Evolutionary conservation across 768 basidiomycete species (phyloP).

Genomic region (Cystobasidium tubakii): DNA sequence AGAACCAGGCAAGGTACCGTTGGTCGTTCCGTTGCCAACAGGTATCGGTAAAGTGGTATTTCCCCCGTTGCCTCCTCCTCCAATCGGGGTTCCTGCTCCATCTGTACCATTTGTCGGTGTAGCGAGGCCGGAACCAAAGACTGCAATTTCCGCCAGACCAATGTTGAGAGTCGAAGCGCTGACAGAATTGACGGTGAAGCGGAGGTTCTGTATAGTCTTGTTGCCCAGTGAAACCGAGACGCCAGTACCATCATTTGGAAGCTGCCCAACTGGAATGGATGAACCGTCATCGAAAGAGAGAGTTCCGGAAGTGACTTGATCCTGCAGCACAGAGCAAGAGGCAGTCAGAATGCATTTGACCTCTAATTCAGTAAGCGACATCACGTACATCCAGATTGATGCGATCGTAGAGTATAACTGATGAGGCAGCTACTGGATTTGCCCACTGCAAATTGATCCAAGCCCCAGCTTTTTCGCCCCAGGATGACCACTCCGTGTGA

Average conservation of each 20-base stretch:
- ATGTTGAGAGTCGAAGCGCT: slow-evolving; percentile 34
- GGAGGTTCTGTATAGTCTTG: slow-evolving; percentile 33
- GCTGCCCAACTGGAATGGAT: slow-evolving; percentile 34
- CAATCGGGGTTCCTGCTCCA: background rate
- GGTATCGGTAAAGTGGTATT: background rate
- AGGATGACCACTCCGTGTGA: slow-evolving; percentile 25
- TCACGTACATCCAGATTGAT: slow-evolving; percentile 28
- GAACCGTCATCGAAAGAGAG: slow-evolving; percentile 39
- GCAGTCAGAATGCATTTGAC: slow-evolving; percentile 27
- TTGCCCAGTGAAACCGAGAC: background rate
- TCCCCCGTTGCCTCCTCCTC: background rate
- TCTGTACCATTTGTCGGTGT: background rate
- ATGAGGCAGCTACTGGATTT: background rate
- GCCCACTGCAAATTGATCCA: slow-evolving; percentile 34
- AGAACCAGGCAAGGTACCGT: background rate
- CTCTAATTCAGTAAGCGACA: background rate
- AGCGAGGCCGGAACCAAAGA: slow-evolving; percentile 13
- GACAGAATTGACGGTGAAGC: slow-evolving; percentile 31
- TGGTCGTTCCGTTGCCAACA: too few relatives aligned
- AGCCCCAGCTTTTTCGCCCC: slow-evolving; percentile 24
- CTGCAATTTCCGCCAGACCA: slow-evolving; percentile 38
- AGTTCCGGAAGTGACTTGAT: slow-evolving; percentile 37
- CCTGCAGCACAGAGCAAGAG: slow-evolving; percentile 32
- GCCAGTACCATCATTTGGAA: slow-evolving; percentile 40
- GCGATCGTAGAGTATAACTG: slow-evolving; percentile 39